Evolutionary conservation across 164 flowering plant species (phyloP).

Genomic region (Piper longum): DNA sequence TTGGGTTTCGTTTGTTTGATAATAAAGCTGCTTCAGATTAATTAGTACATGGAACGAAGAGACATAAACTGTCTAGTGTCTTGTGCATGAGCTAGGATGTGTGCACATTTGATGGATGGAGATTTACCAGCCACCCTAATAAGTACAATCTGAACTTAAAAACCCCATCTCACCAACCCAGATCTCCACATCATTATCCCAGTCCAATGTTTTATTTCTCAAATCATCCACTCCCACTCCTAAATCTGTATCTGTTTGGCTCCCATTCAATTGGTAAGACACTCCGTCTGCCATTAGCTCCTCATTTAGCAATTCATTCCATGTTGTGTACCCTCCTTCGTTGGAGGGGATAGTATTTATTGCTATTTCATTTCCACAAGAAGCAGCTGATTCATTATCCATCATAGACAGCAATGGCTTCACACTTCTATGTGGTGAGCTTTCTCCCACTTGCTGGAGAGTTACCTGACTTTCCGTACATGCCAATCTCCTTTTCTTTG

Average conservation of each 20-base stretch:
- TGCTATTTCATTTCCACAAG: neutral
- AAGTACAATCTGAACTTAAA: neutral
- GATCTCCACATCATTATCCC: slow-evolving; percentile 15
- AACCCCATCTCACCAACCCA: slow-evolving; percentile 19
- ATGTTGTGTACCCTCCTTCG: slow-evolving; percentile 7
- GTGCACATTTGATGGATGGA: too few species aligned
- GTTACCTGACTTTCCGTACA: slow-evolving; percentile 6
- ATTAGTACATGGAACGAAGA: too few species aligned
- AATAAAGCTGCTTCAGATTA: too few species aligned
- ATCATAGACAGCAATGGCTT: slow-evolving; percentile 8
- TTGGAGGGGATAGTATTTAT: neutral
- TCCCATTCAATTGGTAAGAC: slow-evolving; percentile 9
- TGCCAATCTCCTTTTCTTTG: slow-evolving; percentile 43
- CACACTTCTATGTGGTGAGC: slow-evolving; percentile 6
- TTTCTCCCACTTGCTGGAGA: slow-evolving; percentile 7
- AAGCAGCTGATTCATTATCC: slow-evolving; percentile 5
- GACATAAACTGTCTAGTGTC: too few species aligned
- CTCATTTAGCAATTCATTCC: slow-evolving; percentile 29
- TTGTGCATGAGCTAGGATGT: too few species aligned
- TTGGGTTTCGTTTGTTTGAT: too few species aligned
- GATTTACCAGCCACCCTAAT: too few species aligned
- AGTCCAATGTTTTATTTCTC: slow-evolving; percentile 18
- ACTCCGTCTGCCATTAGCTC: slow-evolving; percentile 12
- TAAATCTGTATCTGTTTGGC: slow-evolving; percentile 9
- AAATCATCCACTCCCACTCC: slow-evolving; percentile 39